Evolutionary conservation across 805 yeast species (phyloP).

Genomic region (Suhomyces sp.): DNA sequence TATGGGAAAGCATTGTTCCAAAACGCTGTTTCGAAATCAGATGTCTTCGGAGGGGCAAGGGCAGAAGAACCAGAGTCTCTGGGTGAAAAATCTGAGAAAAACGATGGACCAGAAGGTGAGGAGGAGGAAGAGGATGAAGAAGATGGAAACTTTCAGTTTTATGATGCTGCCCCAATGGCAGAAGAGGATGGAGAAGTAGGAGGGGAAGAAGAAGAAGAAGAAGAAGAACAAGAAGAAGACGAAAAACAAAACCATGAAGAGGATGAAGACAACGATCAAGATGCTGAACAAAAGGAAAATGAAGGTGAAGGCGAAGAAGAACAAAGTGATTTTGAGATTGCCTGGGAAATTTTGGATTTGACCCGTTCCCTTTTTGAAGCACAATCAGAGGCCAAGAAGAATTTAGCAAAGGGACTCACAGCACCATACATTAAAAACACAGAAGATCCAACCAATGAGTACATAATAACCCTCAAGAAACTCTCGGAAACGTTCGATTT

Average conservation of each 20-base stretch:
- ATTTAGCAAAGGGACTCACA: slow-evolving; percentile 5
- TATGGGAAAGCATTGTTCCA: slow-evolving; percentile 83
- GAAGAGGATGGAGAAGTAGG: slow-evolving; percentile 21
- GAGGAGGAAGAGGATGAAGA: slow-evolving; percentile 20
- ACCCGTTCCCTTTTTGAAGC: slow-evolving; percentile 66
- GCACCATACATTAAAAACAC: slow-evolving; percentile 33
- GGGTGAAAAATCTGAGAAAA: too few species aligned
- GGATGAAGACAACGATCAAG: slow-evolving; percentile 20
- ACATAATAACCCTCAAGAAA: slow-evolving; percentile 44
- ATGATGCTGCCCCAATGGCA: slow-evolving; percentile 25
- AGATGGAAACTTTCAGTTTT: slow-evolving; percentile 28
- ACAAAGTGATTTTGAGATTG: slow-evolving; percentile 77
- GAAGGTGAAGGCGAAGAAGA: slow-evolving; percentile 48
- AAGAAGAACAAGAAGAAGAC: slow-evolving; percentile 17
- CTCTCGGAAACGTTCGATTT: slow-evolving; percentile 75
- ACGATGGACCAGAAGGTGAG: slow-evolving; percentile 17
- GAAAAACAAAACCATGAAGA: slow-evolving; percentile 22
- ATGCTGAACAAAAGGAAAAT: slow-evolving; percentile 23
- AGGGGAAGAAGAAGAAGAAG: slow-evolving; percentile 13
- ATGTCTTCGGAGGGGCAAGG: slow-evolving; percentile 62
- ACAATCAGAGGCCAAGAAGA: slow-evolving; percentile 28
- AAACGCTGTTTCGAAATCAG: slow-evolving; percentile 70
- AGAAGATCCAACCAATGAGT: slow-evolving; percentile 31
- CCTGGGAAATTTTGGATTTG: slow-evolving; percentile 84
- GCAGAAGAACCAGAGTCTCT: too few species aligned